A percentile compares a stretch with the other conserved stretches of the same genome.
phyloP scores from a whole-genome alignment of 2,329 filamentous ascomycete species.

The Juglanconis oblonga region DNA sequence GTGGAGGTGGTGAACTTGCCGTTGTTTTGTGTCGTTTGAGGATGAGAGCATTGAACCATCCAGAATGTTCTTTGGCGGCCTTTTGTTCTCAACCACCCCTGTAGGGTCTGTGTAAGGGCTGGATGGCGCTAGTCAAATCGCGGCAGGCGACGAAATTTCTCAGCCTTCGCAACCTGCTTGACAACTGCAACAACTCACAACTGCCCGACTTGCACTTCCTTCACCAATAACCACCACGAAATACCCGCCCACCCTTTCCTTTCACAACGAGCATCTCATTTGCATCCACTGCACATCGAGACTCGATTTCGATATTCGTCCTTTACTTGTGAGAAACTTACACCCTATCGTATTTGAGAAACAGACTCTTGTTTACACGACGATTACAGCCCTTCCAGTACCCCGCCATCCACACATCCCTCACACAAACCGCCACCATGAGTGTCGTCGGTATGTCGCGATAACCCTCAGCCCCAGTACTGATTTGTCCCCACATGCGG shows the following conservation, averaged over 20 bases:
- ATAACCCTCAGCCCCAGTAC: not conserved
- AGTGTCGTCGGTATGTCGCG: slow-evolving; percentile 51
- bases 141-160: not conserved
- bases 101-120: not conserved
- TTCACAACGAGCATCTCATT: not conserved
- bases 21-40: not conserved
- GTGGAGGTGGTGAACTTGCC: too few species aligned
- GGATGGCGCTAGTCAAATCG: too few species aligned
- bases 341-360: not conserved
- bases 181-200: not conserved
- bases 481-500: slow-evolving; percentile 5
- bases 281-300: not conserved
- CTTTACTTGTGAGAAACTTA: not conserved
- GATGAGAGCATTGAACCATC: not conserved
- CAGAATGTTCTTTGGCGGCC: not conserved
- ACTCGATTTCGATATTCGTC: not conserved
- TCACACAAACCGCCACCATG: slow-evolving; percentile 40
- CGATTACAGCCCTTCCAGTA: slow-evolving; percentile 18
- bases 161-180: not conserved
- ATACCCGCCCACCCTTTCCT: too few species aligned
- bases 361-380: slow-evolving; percentile 2
- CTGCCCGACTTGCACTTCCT: not conserved
- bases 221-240: not conserved
- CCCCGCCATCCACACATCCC: slow-evolving; percentile 16
- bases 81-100: not conserved